These are phyloP conservation scores for Penicillium pancosmium DNA, from an alignment of 495 filamentous ascomycete species.

Conservation along the genomic window DNA sequence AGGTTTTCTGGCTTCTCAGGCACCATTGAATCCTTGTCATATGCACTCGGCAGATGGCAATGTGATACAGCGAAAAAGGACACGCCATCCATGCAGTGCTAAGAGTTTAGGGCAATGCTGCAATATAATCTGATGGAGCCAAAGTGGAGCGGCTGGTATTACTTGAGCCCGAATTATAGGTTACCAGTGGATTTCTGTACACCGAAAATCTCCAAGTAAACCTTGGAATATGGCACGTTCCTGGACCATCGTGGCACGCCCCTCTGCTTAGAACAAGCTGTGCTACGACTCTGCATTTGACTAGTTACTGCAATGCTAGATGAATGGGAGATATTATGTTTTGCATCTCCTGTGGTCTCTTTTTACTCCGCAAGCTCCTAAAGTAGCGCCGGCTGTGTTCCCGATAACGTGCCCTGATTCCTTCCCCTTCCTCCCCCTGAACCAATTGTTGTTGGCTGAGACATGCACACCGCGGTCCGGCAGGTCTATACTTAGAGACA, in stretches of 20 bases:
- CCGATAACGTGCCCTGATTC: constrained; percentile 19
- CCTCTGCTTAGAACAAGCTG: constrained; percentile 11
- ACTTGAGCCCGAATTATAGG: not conserved
- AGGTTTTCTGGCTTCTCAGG: constrained; percentile 1
- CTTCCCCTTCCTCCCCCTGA: constrained; percentile 10
- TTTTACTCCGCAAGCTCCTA: constrained; percentile 10
- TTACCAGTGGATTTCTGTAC: not conserved
- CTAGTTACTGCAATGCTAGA: not conserved
- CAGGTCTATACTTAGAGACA: constrained; percentile 7
- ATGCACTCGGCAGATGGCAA: constrained; percentile 1
- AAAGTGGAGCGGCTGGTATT: constrained; percentile 2
- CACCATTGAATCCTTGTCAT: constrained; percentile 1
- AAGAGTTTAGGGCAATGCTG: constrained; percentile 1
- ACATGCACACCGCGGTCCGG: constrained; percentile 10
- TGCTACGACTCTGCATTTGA: constrained; percentile 20
- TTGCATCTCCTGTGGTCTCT: constrained; percentile 19
- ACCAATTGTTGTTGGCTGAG: constrained; percentile 21
- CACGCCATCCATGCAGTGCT: constrained; percentile 12
- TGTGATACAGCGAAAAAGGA: constrained; percentile 5
- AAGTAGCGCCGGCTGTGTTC: constrained; percentile 18
- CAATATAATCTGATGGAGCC: constrained; percentile 5
- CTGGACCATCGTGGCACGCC: constrained; percentile 8
- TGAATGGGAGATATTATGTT: constrained; percentile 16
- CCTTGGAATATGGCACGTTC: constrained; percentile 10
- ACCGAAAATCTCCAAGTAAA: constrained; percentile 1